A percentile compares a stretch with the other conserved stretches of the same genome.
These are phyloP conservation scores for Thermomyces lanuginosus DNA, from an alignment of 2,329 filamentous ascomycete genomes.

Conservation along the genomic window DNA sequence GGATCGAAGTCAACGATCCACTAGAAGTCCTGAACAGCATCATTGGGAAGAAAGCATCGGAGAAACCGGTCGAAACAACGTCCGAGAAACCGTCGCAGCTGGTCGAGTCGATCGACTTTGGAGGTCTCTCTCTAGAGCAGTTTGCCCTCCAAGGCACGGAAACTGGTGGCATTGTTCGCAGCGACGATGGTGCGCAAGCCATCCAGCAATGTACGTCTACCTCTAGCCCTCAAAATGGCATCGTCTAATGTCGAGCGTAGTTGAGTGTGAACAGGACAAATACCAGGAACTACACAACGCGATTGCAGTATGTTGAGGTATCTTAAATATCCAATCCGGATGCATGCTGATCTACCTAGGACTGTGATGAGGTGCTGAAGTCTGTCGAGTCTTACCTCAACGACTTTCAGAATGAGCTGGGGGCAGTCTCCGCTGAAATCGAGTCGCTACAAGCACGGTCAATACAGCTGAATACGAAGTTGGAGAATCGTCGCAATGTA, in stretches of 20 bases:
- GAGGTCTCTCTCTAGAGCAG: constrained; percentile 56
- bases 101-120: constrained; percentile 59
- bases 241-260: constrained; percentile 21
- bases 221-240: constrained; percentile 1
- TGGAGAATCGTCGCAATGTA: constrained; percentile 78
- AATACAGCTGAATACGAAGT: constrained; percentile 59
- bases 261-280: constrained; percentile 64
- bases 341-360: constrained; percentile 21
- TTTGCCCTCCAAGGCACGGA: constrained; percentile 35
- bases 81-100: constrained; percentile 30
- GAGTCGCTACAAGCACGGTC: constrained; percentile 84
- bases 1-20: constrained; percentile 47
- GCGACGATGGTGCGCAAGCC: constrained; percentile 39
- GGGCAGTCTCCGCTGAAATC: constrained; percentile 83
- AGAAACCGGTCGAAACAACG: constrained; percentile 5
- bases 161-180: constrained; percentile 12
- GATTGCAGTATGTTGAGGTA: constrained; percentile 37
- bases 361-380: constrained; percentile 82
- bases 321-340: not conserved
- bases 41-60: constrained; percentile 27
- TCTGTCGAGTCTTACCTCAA: constrained; percentile 87
- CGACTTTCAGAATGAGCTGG: constrained; percentile 85
- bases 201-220: constrained; percentile 53
- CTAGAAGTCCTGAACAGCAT: constrained; percentile 51
- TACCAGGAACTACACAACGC: constrained; percentile 84